These are phyloP conservation scores for Gossypium anomalum DNA, from an alignment of 345 rosid genomes.

Conservation along the genomic window DNA sequence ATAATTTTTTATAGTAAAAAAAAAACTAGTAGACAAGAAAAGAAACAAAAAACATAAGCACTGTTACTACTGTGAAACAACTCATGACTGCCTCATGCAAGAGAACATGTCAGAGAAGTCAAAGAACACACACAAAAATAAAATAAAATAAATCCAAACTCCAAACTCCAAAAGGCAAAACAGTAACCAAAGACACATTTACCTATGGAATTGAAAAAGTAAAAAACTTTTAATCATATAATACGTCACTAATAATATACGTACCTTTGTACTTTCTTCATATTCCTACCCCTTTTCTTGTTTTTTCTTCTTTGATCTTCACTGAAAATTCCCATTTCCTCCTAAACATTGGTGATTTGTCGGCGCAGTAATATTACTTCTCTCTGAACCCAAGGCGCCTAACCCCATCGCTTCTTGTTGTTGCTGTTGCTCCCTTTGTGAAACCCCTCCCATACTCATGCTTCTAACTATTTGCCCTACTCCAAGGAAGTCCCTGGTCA, in stretches of 20 bases:
- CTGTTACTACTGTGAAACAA: conserved; percentile 18
- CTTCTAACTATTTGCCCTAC: conserved; percentile 62
- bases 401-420: conserved; percentile 16
- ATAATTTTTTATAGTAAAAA: not conserved
- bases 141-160: too few relatives aligned
- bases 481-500: conserved; percentile 78
- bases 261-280: conserved; percentile 26
- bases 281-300: not conserved
- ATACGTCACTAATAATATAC: conserved; percentile 16
- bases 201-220: not conserved
- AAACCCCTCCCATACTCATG: conserved; percentile 35
- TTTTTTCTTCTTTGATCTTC: not conserved
- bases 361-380: conserved; percentile 30
- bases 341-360: conserved; percentile 29
- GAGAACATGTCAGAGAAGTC: conserved; percentile 42
- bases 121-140: not conserved
- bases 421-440: conserved; percentile 22
- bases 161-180: not conserved
- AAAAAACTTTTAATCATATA: not conserved
- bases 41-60: conserved; percentile 27
- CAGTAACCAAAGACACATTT: conserved; percentile 5
- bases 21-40: conserved; percentile 34
- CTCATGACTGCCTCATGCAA: conserved; percentile 39
- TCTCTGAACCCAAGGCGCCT: not conserved
- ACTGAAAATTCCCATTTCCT: conserved; percentile 24